Evolutionary conservation across 129 eudicot genomes (phyloP).

Genomic region (Arctium minus): DNA sequence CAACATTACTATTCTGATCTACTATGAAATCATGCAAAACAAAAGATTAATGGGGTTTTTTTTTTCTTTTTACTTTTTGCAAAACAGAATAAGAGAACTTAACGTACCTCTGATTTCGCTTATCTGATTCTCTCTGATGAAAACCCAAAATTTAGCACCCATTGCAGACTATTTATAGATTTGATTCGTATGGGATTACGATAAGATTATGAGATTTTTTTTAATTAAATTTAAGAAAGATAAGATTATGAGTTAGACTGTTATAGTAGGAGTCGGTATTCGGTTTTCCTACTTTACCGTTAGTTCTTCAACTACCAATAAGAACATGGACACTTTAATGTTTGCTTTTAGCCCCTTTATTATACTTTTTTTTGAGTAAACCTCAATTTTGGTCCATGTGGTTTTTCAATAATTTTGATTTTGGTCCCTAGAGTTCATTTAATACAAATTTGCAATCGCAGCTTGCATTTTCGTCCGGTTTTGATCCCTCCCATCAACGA

Average conservation of each 20-base stretch:
- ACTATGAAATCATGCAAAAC: not conserved
- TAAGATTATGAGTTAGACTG: not conserved
- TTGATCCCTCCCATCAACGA: too few relatives aligned
- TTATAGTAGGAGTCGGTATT: not conserved
- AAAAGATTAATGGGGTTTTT: not conserved
- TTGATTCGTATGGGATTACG: not conserved
- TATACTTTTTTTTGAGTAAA: not conserved
- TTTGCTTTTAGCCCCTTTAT: not conserved
- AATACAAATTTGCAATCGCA: too few relatives aligned
- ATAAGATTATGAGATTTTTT: not conserved
- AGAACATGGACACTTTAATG: not conserved
- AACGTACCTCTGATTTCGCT: not conserved
- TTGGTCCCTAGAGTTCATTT: too few relatives aligned
- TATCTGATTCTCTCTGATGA: not conserved
- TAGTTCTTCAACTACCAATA: not conserved
- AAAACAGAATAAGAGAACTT: not conserved
- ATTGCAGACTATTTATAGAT: not conserved
- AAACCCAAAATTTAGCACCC: not conserved
- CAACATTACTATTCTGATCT: not conserved
- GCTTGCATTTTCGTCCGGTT: too few relatives aligned
- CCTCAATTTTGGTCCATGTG: too few relatives aligned
- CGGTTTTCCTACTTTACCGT: not conserved
- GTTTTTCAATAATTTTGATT: too few relatives aligned
- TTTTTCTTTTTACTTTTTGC: not conserved
- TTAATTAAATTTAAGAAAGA: not conserved